Conservation (phyloP, 2,329 filamentous ascomycete species). For the Camptophora hylomeconis region DNA sequence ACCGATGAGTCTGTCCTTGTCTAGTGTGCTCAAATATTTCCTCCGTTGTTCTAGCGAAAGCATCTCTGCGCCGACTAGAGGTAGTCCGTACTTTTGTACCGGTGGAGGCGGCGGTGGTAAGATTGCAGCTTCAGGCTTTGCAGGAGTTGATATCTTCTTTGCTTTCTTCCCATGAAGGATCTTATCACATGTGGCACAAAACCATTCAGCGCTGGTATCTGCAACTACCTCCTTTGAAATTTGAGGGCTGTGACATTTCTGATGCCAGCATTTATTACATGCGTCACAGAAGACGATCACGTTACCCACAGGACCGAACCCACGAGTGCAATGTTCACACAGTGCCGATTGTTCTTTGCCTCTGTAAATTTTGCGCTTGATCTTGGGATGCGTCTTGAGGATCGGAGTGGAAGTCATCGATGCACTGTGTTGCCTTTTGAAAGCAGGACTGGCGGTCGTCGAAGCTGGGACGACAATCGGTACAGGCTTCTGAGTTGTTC, state of each 20-base stretch:
- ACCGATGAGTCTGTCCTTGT: constrained; percentile 14
- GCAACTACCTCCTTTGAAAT: constrained; percentile 58
- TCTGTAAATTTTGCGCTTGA: constrained; percentile 45
- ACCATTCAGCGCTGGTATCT: constrained; percentile 57
- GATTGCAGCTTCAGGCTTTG: constrained; percentile 2
- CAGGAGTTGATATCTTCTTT: constrained; percentile 6
- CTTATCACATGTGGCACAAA: constrained; percentile 48
- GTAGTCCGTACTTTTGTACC: constrained; percentile 7
- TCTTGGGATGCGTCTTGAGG: constrained; percentile 29
- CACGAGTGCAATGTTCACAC: constrained; percentile 61
- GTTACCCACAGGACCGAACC: constrained; percentile 59
- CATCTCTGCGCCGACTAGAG: constrained; percentile 11
- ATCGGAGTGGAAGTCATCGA: constrained; percentile 10
- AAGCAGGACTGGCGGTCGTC: constrained; percentile 14
- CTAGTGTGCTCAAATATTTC: constrained; percentile 13
- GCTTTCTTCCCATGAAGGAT: constrained; percentile 17
- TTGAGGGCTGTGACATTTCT: constrained; percentile 64
- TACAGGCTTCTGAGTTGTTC: constrained; percentile 53
- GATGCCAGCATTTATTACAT: constrained; percentile 69
- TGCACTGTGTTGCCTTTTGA: constrained; percentile 7
- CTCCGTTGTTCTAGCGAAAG: constrained; percentile 10
- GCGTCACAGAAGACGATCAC: constrained; percentile 77
- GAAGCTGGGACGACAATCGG: constrained; percentile 43
- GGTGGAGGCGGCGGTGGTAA: constrained; percentile 3
- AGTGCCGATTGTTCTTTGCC: constrained; percentile 33